Evolutionary conservation across 495 filamentous ascomycete genomes (phyloP).

Genomic region (Podospora bellae-mahoneyi): DNA sequence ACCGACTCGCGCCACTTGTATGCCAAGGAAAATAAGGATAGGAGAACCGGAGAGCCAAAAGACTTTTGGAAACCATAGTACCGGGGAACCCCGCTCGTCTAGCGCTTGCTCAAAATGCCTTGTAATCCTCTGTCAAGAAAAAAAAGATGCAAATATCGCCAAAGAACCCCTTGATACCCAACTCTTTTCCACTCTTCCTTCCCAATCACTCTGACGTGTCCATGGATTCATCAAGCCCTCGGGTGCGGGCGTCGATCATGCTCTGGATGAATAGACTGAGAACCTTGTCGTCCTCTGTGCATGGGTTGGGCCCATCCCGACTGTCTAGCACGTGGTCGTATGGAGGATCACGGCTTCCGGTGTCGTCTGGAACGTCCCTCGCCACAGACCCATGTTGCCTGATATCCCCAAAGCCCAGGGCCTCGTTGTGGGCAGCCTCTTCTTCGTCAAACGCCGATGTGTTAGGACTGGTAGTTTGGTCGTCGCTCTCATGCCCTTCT

Average conservation of each 20-base stretch:
- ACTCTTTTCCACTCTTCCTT: background rate
- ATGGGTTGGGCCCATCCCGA: background rate
- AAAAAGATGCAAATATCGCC: background rate
- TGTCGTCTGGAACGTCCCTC: constrained; percentile 1
- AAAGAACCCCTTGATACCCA: background rate
- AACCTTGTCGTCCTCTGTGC: background rate
- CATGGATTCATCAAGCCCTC: background rate
- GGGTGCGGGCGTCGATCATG: background rate
- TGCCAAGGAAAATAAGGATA: constrained; percentile 4
- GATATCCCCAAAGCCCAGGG: background rate
- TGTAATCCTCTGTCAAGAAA: background rate
- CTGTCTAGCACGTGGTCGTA: constrained; percentile 6
- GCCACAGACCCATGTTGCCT: background rate
- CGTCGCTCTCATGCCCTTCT: background rate
- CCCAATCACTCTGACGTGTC: background rate
- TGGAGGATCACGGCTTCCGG: background rate
- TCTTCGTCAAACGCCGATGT: background rate
- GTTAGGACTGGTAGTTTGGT: background rate
- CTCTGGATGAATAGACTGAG: background rate
- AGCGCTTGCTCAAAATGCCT: background rate
- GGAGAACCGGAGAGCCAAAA: background rate
- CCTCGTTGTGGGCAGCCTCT: background rate
- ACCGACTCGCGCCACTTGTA: constrained; percentile 2
- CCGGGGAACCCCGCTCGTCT: constrained; percentile 6
- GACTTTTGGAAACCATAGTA: constrained; percentile 12